Evolutionary conservation across 148 eudicot species (phyloP).

Genomic region (Simmondsia chinensis): DNA sequence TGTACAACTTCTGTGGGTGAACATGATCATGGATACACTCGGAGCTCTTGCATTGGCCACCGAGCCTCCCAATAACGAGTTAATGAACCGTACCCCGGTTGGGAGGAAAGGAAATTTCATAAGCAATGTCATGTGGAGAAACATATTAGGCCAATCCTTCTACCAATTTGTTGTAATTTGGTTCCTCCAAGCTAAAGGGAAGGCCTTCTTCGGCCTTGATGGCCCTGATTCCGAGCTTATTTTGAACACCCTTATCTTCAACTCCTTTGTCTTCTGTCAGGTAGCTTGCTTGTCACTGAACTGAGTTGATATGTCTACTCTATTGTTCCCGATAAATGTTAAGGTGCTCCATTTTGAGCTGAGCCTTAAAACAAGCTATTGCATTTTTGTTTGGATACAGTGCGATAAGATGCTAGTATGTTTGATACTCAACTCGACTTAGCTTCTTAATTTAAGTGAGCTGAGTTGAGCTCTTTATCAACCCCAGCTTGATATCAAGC

Average conservation of each 20-base stretch:
- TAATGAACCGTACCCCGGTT: conserved; percentile 84
- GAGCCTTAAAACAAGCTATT: too few relatives aligned
- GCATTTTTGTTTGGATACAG: too few relatives aligned
- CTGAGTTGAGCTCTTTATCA: too few relatives aligned
- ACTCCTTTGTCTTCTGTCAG: conserved; percentile 95
- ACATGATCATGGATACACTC: conserved; percentile 98
- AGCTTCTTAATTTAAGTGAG: too few relatives aligned
- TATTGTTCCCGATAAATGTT: too few relatives aligned
- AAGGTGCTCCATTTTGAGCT: too few relatives aligned
- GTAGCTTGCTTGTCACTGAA: conserved; percentile 16
- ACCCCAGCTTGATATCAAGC: too few relatives aligned
- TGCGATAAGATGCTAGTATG: too few relatives aligned
- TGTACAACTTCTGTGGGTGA: conserved; percentile 99
- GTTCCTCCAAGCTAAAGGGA: conserved; percentile 70
- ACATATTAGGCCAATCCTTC: conserved; percentile 83
- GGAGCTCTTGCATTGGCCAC: conserved; percentile 98
- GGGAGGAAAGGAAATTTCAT: conserved; percentile 87
- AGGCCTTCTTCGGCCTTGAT: conserved; percentile 37
- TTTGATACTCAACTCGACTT: too few relatives aligned
- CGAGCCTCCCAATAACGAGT: conserved; percentile 84
- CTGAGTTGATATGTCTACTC: too few relatives aligned
- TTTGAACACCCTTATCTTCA: conserved; percentile 88
- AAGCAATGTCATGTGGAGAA: conserved; percentile 94
- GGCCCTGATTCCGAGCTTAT: conserved; percentile 42
- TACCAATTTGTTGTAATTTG: conserved; percentile 80